phyloP scores from a whole-genome alignment of 305 asterid species.

The Fraxinus latifolia region DNA sequence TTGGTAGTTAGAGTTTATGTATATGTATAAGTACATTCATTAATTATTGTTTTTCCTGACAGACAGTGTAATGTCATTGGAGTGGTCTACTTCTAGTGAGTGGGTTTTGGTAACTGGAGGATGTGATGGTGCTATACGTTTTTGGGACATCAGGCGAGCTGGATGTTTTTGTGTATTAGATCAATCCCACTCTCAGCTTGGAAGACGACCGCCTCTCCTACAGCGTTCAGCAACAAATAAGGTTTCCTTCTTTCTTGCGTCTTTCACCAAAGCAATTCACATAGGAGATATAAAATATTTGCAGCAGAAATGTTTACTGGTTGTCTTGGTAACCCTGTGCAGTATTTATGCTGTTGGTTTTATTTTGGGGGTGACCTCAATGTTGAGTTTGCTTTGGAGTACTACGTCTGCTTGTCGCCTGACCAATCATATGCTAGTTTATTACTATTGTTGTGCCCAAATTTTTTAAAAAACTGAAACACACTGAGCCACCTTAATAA shows the following conservation, averaged over 20 bases:
- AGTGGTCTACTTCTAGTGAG: conserved; percentile 96
- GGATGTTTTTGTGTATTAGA: conserved; percentile 91
- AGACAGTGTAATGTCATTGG: conserved; percentile 97
- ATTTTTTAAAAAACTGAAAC: neutral
- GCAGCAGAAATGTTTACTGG: conserved; percentile 12
- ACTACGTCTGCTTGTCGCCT: neutral
- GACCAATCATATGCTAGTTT: neutral
- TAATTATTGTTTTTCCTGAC: conserved; percentile 28
- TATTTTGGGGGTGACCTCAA: neutral
- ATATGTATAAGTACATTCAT: conserved; percentile 14
- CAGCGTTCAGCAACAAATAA: conserved; percentile 52
- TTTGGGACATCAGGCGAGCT: conserved; percentile 97
- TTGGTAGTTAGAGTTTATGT: conserved; percentile 15
- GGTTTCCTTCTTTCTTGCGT: conserved; percentile 38
- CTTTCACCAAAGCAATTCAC: conserved; percentile 8
- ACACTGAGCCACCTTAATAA: neutral
- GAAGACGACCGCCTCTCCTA: conserved; percentile 76
- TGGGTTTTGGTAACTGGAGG: conserved; percentile 95
- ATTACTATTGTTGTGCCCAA: neutral
- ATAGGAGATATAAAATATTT: conserved; percentile 8
- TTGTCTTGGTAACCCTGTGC: conserved; percentile 11
- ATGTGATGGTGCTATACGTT: conserved; percentile 96
- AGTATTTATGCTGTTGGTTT: conserved; percentile 14
- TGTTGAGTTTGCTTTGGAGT: conserved; percentile 7
- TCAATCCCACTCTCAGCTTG: conserved; percentile 83